These are phyloP conservation scores for Lasiodiplodia citricola DNA, from an alignment of 2,329 filamentous ascomycete species.

Conservation along the genomic window DNA sequence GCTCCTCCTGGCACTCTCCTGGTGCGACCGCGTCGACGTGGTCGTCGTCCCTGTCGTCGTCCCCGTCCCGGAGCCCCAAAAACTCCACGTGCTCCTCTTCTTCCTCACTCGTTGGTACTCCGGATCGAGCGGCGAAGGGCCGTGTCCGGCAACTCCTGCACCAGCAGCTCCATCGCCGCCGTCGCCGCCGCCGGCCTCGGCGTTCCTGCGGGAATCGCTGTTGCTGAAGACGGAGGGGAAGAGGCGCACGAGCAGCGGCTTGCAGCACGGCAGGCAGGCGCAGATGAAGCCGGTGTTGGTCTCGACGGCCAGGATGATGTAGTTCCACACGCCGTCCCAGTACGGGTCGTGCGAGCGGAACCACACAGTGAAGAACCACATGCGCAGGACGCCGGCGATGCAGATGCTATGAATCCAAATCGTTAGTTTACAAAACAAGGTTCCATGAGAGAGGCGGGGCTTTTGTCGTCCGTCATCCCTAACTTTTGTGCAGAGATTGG, in stretches of 20 bases:
- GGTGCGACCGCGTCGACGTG: neutral
- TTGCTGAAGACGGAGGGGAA: slow-evolving; percentile 54
- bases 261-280: slow-evolving; percentile 40
- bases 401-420: slow-evolving; percentile 40
- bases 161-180: too few species aligned
- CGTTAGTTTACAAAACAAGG: too few species aligned
- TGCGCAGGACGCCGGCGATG: slow-evolving; percentile 37
- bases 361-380: slow-evolving; percentile 38
- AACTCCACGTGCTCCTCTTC: neutral
- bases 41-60: neutral
- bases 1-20: neutral
- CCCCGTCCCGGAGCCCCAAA: neutral
- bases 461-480: too few species aligned
- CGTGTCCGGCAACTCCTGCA: neutral
- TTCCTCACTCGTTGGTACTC: neutral
- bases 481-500: too few species aligned
- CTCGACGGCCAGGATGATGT: slow-evolving; percentile 38
- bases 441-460: too few species aligned
- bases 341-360: slow-evolving; percentile 36
- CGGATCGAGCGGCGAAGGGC: neutral
- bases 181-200: too few species aligned
- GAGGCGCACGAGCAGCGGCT: slow-evolving; percentile 37
- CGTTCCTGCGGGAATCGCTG: neutral
- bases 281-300: slow-evolving; percentile 38
- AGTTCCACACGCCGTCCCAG: slow-evolving; percentile 38